These are phyloP conservation scores for Macroventuria anomochaeta DNA, from an alignment of 2,329 filamentous ascomycete species.

Conservation along the genomic window DNA sequence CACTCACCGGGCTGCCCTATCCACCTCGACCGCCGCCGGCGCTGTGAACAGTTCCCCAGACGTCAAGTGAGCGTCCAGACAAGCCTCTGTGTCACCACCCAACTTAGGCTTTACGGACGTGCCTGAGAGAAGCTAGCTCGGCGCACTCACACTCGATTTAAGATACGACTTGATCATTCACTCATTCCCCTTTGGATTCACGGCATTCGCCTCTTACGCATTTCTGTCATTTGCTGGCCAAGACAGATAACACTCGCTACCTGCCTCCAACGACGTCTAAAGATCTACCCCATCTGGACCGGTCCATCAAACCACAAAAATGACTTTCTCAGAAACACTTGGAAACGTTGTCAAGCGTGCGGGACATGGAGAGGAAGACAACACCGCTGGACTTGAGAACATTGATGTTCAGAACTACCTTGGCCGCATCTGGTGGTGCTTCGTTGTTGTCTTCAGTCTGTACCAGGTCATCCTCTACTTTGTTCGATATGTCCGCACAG, in stretches of 20 bases:
- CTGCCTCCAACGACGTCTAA: conserved; percentile 24
- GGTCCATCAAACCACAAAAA: conserved; percentile 22
- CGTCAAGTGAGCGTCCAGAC: conserved; percentile 31
- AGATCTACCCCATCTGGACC: conserved; percentile 26
- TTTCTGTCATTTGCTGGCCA: conserved; percentile 49
- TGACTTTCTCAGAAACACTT: conserved; percentile 34
- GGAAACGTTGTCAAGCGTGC: conserved; percentile 29
- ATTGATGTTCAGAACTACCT: conserved; percentile 47
- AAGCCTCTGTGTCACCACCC: conserved; percentile 22
- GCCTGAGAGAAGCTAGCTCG: conserved; percentile 11
- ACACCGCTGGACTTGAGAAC: conserved; percentile 40
- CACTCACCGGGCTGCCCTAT: conserved; percentile 36
- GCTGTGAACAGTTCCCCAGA: conserved; percentile 27
- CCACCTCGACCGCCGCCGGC: conserved; percentile 29
- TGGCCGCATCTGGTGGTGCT: conserved; percentile 61
- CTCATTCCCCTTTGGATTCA: conserved; percentile 6
- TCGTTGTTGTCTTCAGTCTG: conserved; percentile 68
- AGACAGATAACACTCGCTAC: conserved; percentile 45
- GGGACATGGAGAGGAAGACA: conserved; percentile 31
- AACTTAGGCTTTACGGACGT: conserved; percentile 12
- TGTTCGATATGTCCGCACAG: conserved; percentile 71
- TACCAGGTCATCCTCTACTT: conserved; percentile 70
- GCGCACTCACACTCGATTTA: conserved; percentile 16
- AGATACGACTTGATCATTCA: conserved; percentile 19
- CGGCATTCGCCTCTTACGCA: conserved; percentile 29